Conservation (phyloP, 2,329 filamentous ascomycete species). For the Penicillium sclerotiorum region DNA sequence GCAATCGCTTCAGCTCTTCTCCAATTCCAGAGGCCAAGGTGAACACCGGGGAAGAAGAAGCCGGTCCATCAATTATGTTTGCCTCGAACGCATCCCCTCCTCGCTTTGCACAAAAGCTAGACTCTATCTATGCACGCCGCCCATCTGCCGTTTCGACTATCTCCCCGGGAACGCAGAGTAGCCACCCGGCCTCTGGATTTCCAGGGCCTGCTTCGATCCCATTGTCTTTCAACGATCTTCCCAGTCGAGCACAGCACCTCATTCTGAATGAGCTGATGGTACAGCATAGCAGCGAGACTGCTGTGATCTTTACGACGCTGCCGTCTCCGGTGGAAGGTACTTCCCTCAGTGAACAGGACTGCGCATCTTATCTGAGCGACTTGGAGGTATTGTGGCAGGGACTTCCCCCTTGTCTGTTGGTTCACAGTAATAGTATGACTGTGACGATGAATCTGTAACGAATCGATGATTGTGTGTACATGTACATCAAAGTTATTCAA, state of each 20-base stretch:
- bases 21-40: constrained; percentile 72
- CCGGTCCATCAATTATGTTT: constrained; percentile 76
- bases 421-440: constrained; percentile 88
- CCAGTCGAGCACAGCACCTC: constrained; percentile 79
- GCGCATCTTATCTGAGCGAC: constrained; percentile 74
- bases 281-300: constrained; percentile 68
- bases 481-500: not conserved
- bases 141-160: constrained; percentile 20
- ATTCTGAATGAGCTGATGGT: constrained; percentile 84
- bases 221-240: constrained; percentile 83
- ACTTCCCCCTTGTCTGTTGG: constrained; percentile 74
- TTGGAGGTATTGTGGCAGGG: constrained; percentile 77
- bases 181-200: constrained; percentile 47
- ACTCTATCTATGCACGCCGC: constrained; percentile 44
- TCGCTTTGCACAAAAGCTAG: constrained; percentile 28
- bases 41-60: constrained; percentile 61
- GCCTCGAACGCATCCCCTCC: constrained; percentile 51
- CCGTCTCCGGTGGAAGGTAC: constrained; percentile 81
- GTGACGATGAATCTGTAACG: constrained; percentile 60
- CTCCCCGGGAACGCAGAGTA: constrained; percentile 22
- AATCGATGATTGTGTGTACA: constrained; percentile 12
- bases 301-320: constrained; percentile 80
- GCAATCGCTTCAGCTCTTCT: constrained; percentile 66
- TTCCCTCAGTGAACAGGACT: constrained; percentile 68
- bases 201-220: constrained; percentile 65